Conservation (phyloP, 1,284 basidiomycete species). For the Gastroboletus turbinatus region DNA sequence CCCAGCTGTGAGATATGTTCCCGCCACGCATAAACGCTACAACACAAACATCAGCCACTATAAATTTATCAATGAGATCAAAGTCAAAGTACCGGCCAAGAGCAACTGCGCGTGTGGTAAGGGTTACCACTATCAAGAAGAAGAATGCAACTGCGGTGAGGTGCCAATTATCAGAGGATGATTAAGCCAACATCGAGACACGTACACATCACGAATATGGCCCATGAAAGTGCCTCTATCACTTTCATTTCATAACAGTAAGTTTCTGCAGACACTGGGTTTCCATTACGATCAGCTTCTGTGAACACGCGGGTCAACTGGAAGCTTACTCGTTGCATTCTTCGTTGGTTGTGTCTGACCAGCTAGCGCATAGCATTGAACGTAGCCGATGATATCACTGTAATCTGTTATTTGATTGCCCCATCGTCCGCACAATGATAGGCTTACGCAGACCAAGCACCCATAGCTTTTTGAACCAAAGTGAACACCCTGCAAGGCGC, state of each 20-base stretch:
- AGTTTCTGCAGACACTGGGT: constrained; percentile 49
- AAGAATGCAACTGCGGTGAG: constrained; percentile 40
- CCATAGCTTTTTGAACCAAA: constrained; percentile 52
- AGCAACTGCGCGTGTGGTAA: constrained; percentile 44
- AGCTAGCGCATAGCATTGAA: constrained; percentile 59
- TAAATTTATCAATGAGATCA: not conserved
- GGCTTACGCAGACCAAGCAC: constrained; percentile 68
- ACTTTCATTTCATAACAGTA: constrained; percentile 80
- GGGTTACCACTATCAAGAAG: constrained; percentile 43
- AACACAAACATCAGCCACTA: constrained; percentile 2
- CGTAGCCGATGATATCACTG: constrained; percentile 67
- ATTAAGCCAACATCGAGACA: constrained; percentile 36
- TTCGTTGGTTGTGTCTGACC: constrained; percentile 50
- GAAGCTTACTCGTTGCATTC: constrained; percentile 51
- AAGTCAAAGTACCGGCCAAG: constrained; percentile 37
- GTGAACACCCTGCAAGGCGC: constrained; percentile 5
- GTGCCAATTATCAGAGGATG: constrained; percentile 38
- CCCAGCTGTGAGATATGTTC: constrained; percentile 51
- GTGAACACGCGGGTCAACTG: not conserved
- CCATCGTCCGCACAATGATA: not conserved
- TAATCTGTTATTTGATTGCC: constrained; percentile 5
- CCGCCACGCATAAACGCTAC: constrained; percentile 43
- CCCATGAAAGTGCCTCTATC: constrained; percentile 76
- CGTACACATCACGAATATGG: constrained; percentile 60
- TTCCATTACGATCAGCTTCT: constrained; percentile 5